A percentile compares a stretch with the other conserved stretches of the same genome.
Conservation (phyloP, 2,329 filamentous ascomycete species). For the Aspergillus phoenicis region DNA sequence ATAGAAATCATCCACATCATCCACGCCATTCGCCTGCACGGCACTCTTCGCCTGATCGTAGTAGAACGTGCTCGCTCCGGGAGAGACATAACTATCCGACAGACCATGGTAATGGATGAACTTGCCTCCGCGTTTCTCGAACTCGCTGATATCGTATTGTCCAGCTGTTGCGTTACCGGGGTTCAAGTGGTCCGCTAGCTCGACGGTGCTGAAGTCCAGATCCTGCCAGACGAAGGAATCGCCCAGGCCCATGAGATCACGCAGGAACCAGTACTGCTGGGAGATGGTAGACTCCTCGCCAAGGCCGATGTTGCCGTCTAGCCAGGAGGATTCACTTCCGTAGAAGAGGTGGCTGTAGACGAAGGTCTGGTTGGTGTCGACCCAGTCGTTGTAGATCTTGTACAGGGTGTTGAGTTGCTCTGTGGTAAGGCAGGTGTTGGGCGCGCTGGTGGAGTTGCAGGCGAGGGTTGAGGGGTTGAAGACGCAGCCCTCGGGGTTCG, state of each 20-base stretch:
- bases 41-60: background rate
- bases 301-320: background rate
- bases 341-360: background rate
- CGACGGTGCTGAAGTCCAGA: background rate
- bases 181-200: background rate
- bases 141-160: background rate
- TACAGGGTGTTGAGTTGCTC: background rate
- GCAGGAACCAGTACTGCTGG: background rate
- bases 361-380: conserved; percentile 1
- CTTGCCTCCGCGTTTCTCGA: background rate
- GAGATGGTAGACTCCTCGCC: background rate
- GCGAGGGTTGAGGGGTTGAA: background rate
- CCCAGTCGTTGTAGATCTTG: conserved; percentile 3
- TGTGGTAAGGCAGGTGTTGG: background rate
- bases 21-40: background rate
- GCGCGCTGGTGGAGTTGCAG: background rate
- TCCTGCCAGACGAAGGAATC: background rate
- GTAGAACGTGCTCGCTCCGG: background rate
- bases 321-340: background rate
- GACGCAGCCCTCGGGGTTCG: background rate
- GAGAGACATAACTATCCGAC: background rate
- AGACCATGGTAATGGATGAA: background rate
- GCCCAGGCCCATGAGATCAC: background rate
- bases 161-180: background rate
- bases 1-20: background rate